A percentile compares a stretch with the other conserved stretches of the same genome.
These are phyloP conservation scores for Hygrophila difformis DNA, from an alignment of 257 asterid species.

Conservation along the genomic window DNA sequence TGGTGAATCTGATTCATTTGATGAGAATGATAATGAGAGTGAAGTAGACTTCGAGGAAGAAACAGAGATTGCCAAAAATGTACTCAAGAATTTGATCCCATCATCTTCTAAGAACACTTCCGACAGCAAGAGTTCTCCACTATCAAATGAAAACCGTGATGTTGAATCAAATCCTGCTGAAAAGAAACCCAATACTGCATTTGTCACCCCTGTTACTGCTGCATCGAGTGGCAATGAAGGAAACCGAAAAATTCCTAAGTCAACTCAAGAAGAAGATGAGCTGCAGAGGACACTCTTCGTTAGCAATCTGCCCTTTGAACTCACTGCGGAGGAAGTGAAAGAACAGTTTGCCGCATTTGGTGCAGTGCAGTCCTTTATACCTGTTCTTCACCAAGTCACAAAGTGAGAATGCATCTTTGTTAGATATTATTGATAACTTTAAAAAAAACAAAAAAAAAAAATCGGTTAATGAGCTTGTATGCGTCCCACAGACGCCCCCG, in stretches of 20 bases:
- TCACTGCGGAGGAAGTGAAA: constrained; percentile 64
- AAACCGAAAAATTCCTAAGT: constrained; percentile 21
- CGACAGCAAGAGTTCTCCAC: constrained; percentile 20
- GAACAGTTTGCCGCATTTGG: constrained; percentile 81
- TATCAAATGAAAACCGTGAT: constrained; percentile 28
- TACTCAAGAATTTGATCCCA: constrained; percentile 49
- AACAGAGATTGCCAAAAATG: constrained; percentile 64
- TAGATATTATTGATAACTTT: too few relatives aligned
- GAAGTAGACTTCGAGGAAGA: constrained; percentile 64
- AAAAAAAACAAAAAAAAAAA: too few relatives aligned
- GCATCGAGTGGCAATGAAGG: constrained; percentile 12
- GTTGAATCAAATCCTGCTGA: constrained; percentile 25
- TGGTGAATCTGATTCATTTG: constrained; percentile 36
- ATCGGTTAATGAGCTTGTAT: constrained; percentile 13
- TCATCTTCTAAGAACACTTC: constrained; percentile 34
- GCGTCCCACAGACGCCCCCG: constrained; percentile 69
- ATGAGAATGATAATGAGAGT: constrained; percentile 23
- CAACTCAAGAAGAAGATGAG: constrained; percentile 52
- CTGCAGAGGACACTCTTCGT: constrained; percentile 75
- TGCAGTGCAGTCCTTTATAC: constrained; percentile 63
- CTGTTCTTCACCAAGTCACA: constrained; percentile 82
- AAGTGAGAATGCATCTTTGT: constrained; percentile 37
- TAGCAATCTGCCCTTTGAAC: constrained; percentile 80
- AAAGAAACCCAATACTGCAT: constrained; percentile 24
- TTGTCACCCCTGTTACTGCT: constrained; percentile 10